These are phyloP conservation scores for Ogataea trehaloabstinens DNA, from an alignment of 805 yeast species.

Conservation along the genomic window DNA sequence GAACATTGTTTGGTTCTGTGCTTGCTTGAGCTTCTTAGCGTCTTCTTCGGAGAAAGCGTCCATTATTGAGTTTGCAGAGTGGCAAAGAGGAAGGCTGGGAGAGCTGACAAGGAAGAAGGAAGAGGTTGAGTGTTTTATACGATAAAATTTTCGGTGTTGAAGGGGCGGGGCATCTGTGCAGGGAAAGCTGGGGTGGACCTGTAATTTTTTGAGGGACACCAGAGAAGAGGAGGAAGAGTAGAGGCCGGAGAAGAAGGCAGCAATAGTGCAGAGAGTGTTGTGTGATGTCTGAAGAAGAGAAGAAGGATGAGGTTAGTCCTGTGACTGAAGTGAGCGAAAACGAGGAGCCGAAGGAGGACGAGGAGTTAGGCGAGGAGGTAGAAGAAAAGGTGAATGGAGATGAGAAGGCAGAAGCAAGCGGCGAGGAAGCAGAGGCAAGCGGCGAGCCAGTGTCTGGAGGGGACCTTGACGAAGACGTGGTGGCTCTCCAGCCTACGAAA, in stretches of 20 bases:
- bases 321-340: too few relatives aligned
- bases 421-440: conserved; percentile 7
- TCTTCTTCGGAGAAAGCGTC: conserved; percentile 33
- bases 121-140: not conserved
- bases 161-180: too few relatives aligned
- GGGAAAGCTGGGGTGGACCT: too few relatives aligned
- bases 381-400: conserved; percentile 5
- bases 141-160: too few relatives aligned
- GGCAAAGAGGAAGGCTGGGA: too few relatives aligned
- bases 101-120: not conserved
- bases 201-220: too few relatives aligned
- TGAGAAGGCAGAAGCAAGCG: conserved; percentile 4
- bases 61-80: conserved; percentile 18
- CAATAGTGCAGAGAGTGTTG: too few relatives aligned
- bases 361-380: conserved; percentile 1
- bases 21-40: conserved; percentile 58
- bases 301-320: too few relatives aligned
- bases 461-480: conserved; percentile 10
- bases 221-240: too few relatives aligned
- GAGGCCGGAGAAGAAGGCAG: too few relatives aligned
- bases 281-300: too few relatives aligned
- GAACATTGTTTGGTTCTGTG: conserved; percentile 57
- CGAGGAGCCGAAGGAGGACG: not conserved
- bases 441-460: conserved; percentile 1
- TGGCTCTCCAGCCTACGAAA: conserved; percentile 6